Evolutionary conservation across 2,329 filamentous ascomycete genomes (phyloP).

Genomic region (Phialocephala sp.): DNA sequence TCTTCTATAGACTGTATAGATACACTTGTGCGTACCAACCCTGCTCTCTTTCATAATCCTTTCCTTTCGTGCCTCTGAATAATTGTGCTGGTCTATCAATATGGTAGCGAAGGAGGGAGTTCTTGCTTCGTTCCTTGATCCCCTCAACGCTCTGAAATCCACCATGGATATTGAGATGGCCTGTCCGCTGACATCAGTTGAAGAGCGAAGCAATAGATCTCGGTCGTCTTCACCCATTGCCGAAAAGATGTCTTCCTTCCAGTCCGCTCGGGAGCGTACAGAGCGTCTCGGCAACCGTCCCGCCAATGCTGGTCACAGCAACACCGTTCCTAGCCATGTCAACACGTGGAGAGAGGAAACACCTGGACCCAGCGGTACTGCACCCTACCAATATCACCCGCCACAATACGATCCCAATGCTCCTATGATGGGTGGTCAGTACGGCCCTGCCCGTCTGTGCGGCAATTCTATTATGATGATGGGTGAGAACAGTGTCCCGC

Average conservation of each 20-base stretch:
- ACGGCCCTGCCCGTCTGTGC: neutral
- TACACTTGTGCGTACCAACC: slow-evolving; percentile 25
- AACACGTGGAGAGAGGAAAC: slow-evolving; percentile 6
- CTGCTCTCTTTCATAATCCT: slow-evolving; percentile 13
- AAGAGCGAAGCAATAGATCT: slow-evolving; percentile 22
- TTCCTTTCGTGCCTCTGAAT: neutral
- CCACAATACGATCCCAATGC: slow-evolving; percentile 13
- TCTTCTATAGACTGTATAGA: slow-evolving; percentile 31
- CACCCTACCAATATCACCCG: neutral
- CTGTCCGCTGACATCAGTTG: slow-evolving; percentile 31
- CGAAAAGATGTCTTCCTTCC: slow-evolving; percentile 28
- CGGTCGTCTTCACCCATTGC: slow-evolving; percentile 15
- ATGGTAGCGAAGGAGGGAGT: slow-evolving; percentile 14
- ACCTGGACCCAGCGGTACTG: neutral
- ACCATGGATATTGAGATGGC: slow-evolving; percentile 33
- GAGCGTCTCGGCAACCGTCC: neutral
- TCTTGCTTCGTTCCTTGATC: slow-evolving; percentile 8
- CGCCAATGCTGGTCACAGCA: neutral
- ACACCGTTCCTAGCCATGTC: neutral
- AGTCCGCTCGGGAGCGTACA: slow-evolving; percentile 12
- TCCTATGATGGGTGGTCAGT: slow-evolving; percentile 3
- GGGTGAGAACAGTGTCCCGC: slow-evolving; percentile 33
- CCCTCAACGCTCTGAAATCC: slow-evolving; percentile 12
- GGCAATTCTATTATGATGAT: slow-evolving; percentile 9
- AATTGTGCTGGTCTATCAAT: slow-evolving; percentile 1